Base-by-base conservation (phyloP, 2,329 filamentous ascomycete genomes). In the Alternaria dauci region DNA sequence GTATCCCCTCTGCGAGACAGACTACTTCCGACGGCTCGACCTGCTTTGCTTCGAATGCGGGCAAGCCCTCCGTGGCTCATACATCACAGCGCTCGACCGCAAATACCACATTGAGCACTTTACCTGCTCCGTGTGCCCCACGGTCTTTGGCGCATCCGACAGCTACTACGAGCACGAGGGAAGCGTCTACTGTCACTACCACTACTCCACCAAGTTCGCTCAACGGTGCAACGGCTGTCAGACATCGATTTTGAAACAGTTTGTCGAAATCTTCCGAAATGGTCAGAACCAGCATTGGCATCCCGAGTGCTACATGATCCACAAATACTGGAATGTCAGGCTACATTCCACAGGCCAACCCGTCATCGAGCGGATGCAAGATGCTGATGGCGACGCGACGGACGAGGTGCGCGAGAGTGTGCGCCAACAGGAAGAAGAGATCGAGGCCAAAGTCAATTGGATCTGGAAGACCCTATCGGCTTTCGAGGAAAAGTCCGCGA, bases 281-380 rank as follows among this genome's bases (percentile, higher is more conserved):
- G 94, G 94, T 2, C 92, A 97, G 77, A 97, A 98, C 76, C 95
- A 99, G 75, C 95, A 99, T 78, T 99, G 95, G 95, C 95, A 99
- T 76, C 95, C 95, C 2, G 95, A 99, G 80, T 99, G 95, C 80
- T 99, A 99, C 80, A 99, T 99, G 95, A 99, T 99, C 65, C 95
- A 99, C 82, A 99, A 99, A 75, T 99, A 98, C 80, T 99, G 95
- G 95, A 99, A 98, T 76, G 95, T 99, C 61, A 89, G 95, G 52
- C 84, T 99, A 38, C 80, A 82, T 62, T 78, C 80, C 5, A 78
- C 79, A 14, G 79, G 78, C 9, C 76, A 80, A 41, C 77, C 79
- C 25, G 70, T 77, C 42, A 67, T 76, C 6, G 77, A 80, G 43
- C 69, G 74, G 41, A 68, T 76, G 32, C 67, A 71, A 26, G 67